phyloP scores from a whole-genome alignment of 345 rosid species.

The Theobroma cacao region DNA sequence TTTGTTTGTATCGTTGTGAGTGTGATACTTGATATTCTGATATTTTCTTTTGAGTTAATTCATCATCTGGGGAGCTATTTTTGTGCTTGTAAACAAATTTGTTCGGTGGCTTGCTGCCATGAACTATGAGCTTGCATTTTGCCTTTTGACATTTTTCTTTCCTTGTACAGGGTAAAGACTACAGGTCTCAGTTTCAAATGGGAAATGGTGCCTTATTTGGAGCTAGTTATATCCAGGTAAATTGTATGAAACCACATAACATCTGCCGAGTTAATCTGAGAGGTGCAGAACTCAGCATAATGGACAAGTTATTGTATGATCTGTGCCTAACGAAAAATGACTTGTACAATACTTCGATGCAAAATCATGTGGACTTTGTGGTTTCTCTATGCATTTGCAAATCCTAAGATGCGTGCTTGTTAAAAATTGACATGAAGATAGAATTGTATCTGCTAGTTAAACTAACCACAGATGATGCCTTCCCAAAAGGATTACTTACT shows the following conservation, averaged over 20 bases:
- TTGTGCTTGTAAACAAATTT: not conserved
- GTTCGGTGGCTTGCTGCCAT: not conserved
- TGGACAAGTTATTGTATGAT: not conserved
- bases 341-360: not conserved
- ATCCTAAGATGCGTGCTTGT: not conserved
- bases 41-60: not conserved
- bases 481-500: not conserved
- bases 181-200: conserved; percentile 77
- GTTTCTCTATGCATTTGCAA: not conserved
- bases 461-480: not conserved
- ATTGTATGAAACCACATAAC: not conserved
- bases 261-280: not conserved
- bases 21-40: not conserved
- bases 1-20: not conserved
- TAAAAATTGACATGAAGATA: not conserved
- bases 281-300: not conserved
- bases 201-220: conserved; percentile 86
- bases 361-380: not conserved
- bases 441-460: not conserved
- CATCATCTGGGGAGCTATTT: not conserved
- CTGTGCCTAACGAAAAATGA: not conserved
- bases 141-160: not conserved
- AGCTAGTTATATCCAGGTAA: conserved; percentile 93
- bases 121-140: conserved; percentile 3
- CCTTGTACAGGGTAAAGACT: conserved; percentile 67